phyloP scores from a whole-genome alignment of 768 basidiomycete genomes.

The Termitomyces eurrhizus region DNA sequence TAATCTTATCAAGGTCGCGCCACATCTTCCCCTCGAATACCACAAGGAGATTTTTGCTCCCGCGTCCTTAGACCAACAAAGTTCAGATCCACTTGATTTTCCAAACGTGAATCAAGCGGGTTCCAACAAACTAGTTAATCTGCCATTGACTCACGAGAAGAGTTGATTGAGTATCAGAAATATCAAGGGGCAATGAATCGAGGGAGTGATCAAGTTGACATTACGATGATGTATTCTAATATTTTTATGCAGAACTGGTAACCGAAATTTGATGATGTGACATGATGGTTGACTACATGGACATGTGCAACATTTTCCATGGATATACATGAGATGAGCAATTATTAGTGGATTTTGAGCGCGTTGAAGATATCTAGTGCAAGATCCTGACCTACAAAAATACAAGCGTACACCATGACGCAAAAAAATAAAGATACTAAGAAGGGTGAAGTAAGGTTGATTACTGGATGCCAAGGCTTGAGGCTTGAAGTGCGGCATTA shows the following conservation, averaged over 20 bases:
- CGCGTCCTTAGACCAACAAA: background rate
- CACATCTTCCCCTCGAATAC: background rate
- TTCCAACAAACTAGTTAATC: too few species aligned
- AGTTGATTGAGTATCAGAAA: background rate
- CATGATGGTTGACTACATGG: background rate
- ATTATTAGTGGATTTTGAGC: conserved; percentile 2
- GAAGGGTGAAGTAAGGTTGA: conserved; percentile 21
- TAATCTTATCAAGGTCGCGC: background rate
- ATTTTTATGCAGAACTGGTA: background rate
- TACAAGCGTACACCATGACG: conserved; percentile 6
- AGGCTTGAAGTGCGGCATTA: conserved; percentile 49
- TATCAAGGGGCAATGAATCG: background rate
- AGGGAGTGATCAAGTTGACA: background rate
- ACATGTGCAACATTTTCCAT: background rate
- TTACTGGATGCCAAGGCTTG: conserved; percentile 53
- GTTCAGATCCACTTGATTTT: background rate
- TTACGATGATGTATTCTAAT: background rate
- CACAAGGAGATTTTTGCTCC: too few species aligned
- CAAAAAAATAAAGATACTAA: conserved; percentile 13
- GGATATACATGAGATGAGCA: background rate
- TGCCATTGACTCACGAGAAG: background rate
- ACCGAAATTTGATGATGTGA: background rate
- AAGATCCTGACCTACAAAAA: conserved; percentile 1
- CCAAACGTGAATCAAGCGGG: too few species aligned
- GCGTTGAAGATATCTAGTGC: conserved; percentile 7